These are phyloP conservation scores for Melastoma candidum DNA, from an alignment of 441 rosid genomes.

Conservation along the genomic window DNA sequence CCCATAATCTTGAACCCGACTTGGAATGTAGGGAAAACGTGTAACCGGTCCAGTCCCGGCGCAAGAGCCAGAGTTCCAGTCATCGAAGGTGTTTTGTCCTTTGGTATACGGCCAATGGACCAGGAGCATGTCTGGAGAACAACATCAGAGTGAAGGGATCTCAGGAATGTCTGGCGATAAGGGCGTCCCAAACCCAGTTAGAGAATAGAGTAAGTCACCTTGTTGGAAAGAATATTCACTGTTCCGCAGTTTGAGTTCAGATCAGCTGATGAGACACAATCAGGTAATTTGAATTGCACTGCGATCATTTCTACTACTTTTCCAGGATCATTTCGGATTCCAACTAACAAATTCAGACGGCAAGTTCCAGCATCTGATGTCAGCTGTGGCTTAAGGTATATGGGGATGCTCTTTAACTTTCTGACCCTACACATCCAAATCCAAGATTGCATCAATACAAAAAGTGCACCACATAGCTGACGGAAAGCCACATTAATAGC, in stretches of 20 bases:
- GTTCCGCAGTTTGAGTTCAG: slow-evolving; percentile 84
- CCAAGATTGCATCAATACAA: no score
- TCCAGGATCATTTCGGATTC: slow-evolving; percentile 74
- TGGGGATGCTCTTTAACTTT: slow-evolving; percentile 72
- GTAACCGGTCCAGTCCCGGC: no score
- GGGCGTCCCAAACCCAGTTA: no score
- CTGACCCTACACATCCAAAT: slow-evolving; percentile 43
- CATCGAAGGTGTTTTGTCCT: no score
- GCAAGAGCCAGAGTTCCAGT: no score
- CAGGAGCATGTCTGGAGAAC: no score
- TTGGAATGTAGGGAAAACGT: no score
- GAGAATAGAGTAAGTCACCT: slow-evolving; percentile 30
- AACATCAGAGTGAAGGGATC: no score
- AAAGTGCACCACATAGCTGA: slow-evolving; percentile 3
- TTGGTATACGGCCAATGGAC: no score
- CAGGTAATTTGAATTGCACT: slow-evolving; percentile 68
- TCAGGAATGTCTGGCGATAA: slow-evolving; percentile 16
- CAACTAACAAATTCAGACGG: slow-evolving; percentile 66
- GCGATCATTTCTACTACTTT: slow-evolving; percentile 67
- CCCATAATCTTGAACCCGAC: no score
- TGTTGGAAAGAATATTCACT: slow-evolving; percentile 60
- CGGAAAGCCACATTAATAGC: not conserved
- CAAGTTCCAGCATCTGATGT: slow-evolving; percentile 65
- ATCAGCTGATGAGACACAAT: slow-evolving; percentile 68
- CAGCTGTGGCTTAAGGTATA: slow-evolving; percentile 87